phyloP scores from a whole-genome alignment of 305 asterid genomes.

The Ruellia speciosa region DNA sequence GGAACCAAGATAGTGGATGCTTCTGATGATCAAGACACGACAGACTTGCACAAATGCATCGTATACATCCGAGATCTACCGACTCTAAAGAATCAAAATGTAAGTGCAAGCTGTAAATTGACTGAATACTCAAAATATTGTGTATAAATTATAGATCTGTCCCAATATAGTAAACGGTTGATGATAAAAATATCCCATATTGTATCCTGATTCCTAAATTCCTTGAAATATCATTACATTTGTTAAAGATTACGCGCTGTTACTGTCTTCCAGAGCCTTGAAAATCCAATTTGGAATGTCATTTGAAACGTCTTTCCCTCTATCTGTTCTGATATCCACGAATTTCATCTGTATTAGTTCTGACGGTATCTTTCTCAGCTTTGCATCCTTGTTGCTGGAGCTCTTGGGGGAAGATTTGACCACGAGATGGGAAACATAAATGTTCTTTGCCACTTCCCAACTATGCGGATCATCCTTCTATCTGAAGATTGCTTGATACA shows the following conservation, averaged over 20 bases:
- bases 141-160: not conserved
- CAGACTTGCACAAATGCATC: slow-evolving; percentile 85
- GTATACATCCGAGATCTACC: slow-evolving; percentile 45
- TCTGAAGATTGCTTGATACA: slow-evolving; percentile 84
- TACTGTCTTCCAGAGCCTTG: no score
- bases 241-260: no score
- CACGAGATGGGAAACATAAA: slow-evolving; percentile 88
- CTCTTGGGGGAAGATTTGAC: slow-evolving; percentile 96
- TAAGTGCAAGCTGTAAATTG: slow-evolving; percentile 26
- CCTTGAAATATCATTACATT: no score
- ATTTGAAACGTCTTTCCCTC: no score
- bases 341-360: not conserved
- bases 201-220: no score
- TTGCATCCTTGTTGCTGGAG: slow-evolving; percentile 79
- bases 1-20: slow-evolving; percentile 65
- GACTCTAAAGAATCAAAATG: slow-evolving; percentile 40
- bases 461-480: slow-evolving; percentile 51
- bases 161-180: not conserved
- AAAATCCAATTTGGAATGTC: no score
- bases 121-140: slow-evolving; percentile 1
- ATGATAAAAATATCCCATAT: not conserved
- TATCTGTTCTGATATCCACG: not conserved
- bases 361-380: slow-evolving; percentile 35
- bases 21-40: slow-evolving; percentile 78
- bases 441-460: slow-evolving; percentile 54